A percentile compares a stretch with the other conserved stretches of the same genome.
Conservation (phyloP, 2,329 filamentous ascomycete species). For the Sporothrix globosa region DNA sequence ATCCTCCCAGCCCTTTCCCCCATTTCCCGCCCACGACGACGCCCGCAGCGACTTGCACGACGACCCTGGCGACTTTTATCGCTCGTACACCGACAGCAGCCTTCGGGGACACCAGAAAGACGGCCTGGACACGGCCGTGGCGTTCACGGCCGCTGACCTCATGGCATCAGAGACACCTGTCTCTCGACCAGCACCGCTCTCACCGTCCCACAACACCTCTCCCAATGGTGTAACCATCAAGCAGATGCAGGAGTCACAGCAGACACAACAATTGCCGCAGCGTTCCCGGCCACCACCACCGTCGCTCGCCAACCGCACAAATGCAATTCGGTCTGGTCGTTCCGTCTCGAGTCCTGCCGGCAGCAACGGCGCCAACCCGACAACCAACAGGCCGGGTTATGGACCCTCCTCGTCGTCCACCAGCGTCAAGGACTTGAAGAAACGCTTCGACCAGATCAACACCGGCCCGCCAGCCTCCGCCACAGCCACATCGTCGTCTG, state of each 20-base stretch:
- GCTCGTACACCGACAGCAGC: constrained; percentile 30
- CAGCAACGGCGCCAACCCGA: constrained; percentile 37
- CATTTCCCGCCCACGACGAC: constrained; percentile 35
- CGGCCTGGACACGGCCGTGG: constrained; percentile 18
- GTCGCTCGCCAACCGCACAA: constrained; percentile 47
- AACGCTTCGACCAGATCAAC: constrained; percentile 70
- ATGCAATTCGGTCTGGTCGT: constrained; percentile 51
- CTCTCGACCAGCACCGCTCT: constrained; percentile 46
- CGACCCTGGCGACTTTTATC: constrained; percentile 37
- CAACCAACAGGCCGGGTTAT: not conserved
- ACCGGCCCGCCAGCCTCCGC: constrained; percentile 40
- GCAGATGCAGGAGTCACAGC: constrained; percentile 36
- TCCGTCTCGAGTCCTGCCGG: constrained; percentile 61
- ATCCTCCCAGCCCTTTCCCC: constrained; percentile 20
- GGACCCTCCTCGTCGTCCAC: constrained; percentile 43
- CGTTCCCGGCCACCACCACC: constrained; percentile 47
- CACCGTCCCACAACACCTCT: constrained; percentile 50
- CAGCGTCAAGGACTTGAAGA: constrained; percentile 81
- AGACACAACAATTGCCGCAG: not conserved
- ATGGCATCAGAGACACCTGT: constrained; percentile 49
- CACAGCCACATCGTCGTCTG: constrained; percentile 4
- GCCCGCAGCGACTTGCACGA: constrained; percentile 17
- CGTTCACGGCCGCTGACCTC: constrained; percentile 38
- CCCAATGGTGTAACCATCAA: constrained; percentile 55
- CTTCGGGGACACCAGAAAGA: constrained; percentile 1